Percentiles rank a stretch among this genome's conserved stretches.
These are phyloP conservation scores for Colletotrichum magnum DNA, from an alignment of 2,329 filamentous ascomycete species.

Conservation along the genomic window DNA sequence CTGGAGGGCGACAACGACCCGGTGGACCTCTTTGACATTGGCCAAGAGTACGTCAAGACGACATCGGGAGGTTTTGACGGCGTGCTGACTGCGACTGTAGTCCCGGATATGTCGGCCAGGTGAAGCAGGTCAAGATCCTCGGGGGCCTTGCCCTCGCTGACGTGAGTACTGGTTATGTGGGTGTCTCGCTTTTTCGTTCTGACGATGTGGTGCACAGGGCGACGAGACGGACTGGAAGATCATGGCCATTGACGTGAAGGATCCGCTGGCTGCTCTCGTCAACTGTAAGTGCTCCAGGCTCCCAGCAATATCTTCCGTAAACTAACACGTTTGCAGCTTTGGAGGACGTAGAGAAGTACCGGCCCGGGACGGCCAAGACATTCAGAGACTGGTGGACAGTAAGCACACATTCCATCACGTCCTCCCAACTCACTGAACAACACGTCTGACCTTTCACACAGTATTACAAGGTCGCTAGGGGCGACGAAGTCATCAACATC, in stretches of 20 bases:
- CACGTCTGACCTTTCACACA: too few species aligned
- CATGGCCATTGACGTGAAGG: constrained; percentile 54
- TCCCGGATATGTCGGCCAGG: constrained; percentile 52
- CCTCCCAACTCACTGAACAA: too few species aligned
- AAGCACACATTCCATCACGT: constrained; percentile 34
- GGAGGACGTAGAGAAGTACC: constrained; percentile 55
- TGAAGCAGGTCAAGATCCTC: constrained; percentile 59
- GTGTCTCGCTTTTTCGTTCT: neutral
- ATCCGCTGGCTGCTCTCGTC: constrained; percentile 53
- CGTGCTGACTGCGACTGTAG: constrained; percentile 16
- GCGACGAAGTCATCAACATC: constrained; percentile 53
- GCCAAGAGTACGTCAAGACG: constrained; percentile 45
- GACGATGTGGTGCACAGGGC: constrained; percentile 42
- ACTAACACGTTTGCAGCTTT: constrained; percentile 44
- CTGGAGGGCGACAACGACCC: constrained; percentile 58
- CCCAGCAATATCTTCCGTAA: accelerated
- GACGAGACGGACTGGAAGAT: constrained; percentile 58
- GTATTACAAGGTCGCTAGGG: constrained; percentile 57
- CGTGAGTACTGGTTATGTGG: constrained; percentile 43
- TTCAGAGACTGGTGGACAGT: constrained; percentile 58
- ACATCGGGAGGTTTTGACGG: too few species aligned
- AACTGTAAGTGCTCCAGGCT: constrained; percentile 46
- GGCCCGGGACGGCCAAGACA: constrained; percentile 51
- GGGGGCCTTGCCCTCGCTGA: constrained; percentile 57
- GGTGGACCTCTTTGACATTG: constrained; percentile 57